Evolutionary conservation across 495 filamentous ascomycete genomes (phyloP), one percentile per base, ranked within the genome.

Genomic region (Hypomontagnella monticulosa): DNA sequence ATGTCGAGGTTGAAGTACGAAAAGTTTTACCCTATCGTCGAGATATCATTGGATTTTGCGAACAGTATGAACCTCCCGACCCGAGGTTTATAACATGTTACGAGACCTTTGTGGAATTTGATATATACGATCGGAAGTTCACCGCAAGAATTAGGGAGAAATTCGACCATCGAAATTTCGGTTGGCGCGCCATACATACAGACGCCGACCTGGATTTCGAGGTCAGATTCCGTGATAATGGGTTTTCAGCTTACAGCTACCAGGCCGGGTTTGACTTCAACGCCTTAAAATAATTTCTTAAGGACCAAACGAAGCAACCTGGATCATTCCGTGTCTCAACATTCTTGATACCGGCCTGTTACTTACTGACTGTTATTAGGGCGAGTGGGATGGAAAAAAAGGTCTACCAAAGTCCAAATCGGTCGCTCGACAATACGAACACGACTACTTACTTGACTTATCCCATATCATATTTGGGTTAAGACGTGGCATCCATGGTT

Each of bases 51-150:
- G 60, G 55, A 11, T 69, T 69, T 18, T 51, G 18, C 38, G 44
- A 60, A 41, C n/a, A 11, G 12, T 33, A 52, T 8, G 15, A 27
- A 2, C 23, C 0, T 9, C 32, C 14, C 7, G 43, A 38, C 14
- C 4, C 18, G 50, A 16, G 0, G 11, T 11, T 20, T 9, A 0
- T 42, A 18, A 32, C 30, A 14, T 18, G 18, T 11, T 34, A 40
- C 5, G 56, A 63, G 11, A 42, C 49, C 4, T 64, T 57, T 19
- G 51, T 61, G 23, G 66, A 61, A 40, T 69, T 69, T 15, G 66
- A 69, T 27, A 69, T 69, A 37, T 69, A 69, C 16, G 44, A 64
- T 14, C 55, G 55, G 20, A 36, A 44, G n/a, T 69, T 69, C n/a
- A 57, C 16, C 12, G 50, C 50, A 4, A 60, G 43, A 40, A 27